Percentiles rank a stretch among this genome's conserved stretches.
phyloP scores from a whole-genome alignment of 192 early-diverging fungal species.

The Gryganskiella cystojenkinii region DNA sequence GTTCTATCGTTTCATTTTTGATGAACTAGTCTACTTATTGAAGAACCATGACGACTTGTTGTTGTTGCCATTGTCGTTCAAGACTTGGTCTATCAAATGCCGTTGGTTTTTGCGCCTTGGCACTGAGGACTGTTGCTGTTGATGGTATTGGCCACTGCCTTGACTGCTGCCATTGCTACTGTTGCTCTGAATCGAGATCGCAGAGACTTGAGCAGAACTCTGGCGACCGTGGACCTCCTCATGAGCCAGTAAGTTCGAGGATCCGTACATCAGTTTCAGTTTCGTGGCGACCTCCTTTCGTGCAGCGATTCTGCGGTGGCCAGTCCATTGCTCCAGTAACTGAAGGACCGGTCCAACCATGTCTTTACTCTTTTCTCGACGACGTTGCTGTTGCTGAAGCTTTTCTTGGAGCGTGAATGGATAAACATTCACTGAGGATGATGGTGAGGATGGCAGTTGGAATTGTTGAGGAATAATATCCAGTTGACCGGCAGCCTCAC shows the following conservation, averaged over 20 bases:
- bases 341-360: constrained; percentile 39
- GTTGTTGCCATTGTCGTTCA: constrained; percentile 17
- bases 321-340: constrained; percentile 41
- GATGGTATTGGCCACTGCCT: neutral
- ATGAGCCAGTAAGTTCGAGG: too few species aligned
- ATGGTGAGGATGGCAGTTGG: neutral
- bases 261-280: constrained; percentile 24
- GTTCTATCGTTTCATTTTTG: too few species aligned
- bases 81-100: constrained; percentile 28
- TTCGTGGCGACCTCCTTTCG: constrained; percentile 33
- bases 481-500: constrained; percentile 13
- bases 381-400: too few species aligned
- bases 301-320: constrained; percentile 2
- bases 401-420: too few species aligned
- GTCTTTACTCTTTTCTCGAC: constrained; percentile 9
- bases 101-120: constrained; percentile 32
- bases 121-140: neutral
- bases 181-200: neutral
- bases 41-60: neutral
- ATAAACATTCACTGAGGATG: too few species aligned
- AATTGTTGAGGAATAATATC: neutral
- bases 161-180: constrained; percentile 4
- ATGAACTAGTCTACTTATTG: too few species aligned
- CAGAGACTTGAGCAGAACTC: too few species aligned
- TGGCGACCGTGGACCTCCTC: too few species aligned